Evolutionary conservation across 768 basidiomycete genomes (phyloP).

Genomic region (Leccinum aurantiacum): DNA sequence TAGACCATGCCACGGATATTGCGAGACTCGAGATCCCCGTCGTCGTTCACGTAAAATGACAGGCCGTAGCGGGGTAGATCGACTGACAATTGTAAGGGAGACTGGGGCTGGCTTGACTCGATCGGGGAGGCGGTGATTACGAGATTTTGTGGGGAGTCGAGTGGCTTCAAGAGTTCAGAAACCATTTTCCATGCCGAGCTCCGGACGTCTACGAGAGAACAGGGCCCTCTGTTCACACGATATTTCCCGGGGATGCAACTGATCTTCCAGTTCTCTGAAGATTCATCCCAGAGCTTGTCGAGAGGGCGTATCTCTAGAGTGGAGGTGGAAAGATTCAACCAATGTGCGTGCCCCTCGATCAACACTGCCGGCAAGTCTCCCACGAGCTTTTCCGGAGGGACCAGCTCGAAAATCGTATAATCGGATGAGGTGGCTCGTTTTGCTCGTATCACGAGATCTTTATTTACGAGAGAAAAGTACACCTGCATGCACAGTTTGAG

Average conservation of each 20-base stretch:
- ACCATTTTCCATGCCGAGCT: slow-evolving; percentile 32
- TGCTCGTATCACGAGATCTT: slow-evolving; percentile 22
- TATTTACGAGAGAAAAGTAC: slow-evolving; percentile 18
- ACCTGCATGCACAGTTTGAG: slow-evolving; percentile 11
- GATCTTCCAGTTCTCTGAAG: slow-evolving; percentile 29
- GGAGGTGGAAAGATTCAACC: slow-evolving; percentile 28
- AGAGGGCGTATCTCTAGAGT: slow-evolving; percentile 30
- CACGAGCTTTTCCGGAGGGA: slow-evolving; percentile 23
- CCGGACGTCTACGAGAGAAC: slow-evolving; percentile 26
- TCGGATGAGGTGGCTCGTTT: neutral
- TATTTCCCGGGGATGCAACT: slow-evolving; percentile 8
- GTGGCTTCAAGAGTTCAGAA: slow-evolving; percentile 17
- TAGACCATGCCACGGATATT: slow-evolving; percentile 41
- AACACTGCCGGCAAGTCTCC: slow-evolving; percentile 30
- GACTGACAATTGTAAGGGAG: slow-evolving; percentile 23
- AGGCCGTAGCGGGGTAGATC: slow-evolving; percentile 43
- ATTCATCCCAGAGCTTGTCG: slow-evolving; percentile 22
- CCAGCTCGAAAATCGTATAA: neutral
- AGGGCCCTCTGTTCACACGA: slow-evolving; percentile 6
- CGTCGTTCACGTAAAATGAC: slow-evolving; percentile 38
- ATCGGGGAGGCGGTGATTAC: slow-evolving; percentile 15
- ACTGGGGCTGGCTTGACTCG: neutral
- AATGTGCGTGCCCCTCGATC: slow-evolving; percentile 28
- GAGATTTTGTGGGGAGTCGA: slow-evolving; percentile 26
- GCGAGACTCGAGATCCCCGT: slow-evolving; percentile 37